These are phyloP conservation scores for Murraya paniculata DNA, from an alignment of 345 rosid species.

Conservation along the genomic window DNA sequence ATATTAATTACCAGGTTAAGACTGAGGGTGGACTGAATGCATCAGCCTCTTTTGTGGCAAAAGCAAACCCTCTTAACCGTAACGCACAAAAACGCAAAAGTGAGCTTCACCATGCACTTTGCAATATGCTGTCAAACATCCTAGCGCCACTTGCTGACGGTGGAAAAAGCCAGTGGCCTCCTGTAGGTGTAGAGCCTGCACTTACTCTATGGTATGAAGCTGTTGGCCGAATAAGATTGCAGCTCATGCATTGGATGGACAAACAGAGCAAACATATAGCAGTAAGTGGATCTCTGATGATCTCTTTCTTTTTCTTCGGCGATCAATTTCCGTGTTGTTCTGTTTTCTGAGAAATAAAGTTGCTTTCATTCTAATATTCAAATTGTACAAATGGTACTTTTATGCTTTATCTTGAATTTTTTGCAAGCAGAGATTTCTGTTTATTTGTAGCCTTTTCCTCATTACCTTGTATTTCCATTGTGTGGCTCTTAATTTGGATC, in stretches of 20 bases:
- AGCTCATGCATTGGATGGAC: conserved; percentile 95
- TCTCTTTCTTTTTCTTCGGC: background rate
- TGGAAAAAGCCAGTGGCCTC: conserved; percentile 98
- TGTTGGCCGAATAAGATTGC: conserved; percentile 82
- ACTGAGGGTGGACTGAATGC: conserved; percentile 98
- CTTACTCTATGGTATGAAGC: conserved; percentile 95
- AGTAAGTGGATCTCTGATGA: conserved; percentile 45
- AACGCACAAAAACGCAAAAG: conserved; percentile 91
- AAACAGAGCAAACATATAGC: conserved; percentile 97
- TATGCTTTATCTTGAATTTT: background rate
- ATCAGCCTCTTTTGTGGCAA: conserved; percentile 95
- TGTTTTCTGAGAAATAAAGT: background rate
- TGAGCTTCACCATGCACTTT: conserved; percentile 93
- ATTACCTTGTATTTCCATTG: background rate
- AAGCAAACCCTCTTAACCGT: conserved; percentile 94
- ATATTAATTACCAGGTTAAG: conserved; percentile 62
- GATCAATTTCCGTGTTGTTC: conserved; percentile 9
- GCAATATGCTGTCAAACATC: conserved; percentile 96
- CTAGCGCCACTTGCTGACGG: conserved; percentile 94
- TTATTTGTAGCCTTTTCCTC: background rate
- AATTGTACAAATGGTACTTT: background rate
- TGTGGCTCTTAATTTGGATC: background rate
- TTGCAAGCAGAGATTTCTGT: background rate
- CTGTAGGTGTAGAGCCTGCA: conserved; percentile 87
- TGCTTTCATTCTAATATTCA: background rate